A percentile compares a stretch with the other conserved stretches of the same genome.
Conservation (phyloP, 2,329 filamentous ascomycete species). For the Arthrobotrys pseudoclavata region DNA sequence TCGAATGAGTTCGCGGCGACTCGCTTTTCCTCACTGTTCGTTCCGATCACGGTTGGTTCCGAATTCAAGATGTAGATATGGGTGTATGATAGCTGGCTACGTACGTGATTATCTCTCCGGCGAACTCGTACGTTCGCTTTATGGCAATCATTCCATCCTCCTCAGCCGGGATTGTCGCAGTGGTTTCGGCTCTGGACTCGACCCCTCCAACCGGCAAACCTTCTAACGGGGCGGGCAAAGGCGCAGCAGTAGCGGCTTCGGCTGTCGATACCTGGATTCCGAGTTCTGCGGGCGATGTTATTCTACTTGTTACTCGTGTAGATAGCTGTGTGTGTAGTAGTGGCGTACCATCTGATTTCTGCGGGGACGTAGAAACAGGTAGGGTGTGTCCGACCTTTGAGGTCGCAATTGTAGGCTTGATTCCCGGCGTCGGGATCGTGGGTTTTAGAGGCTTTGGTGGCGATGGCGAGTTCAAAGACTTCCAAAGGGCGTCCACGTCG, state of each 20-base stretch:
- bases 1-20: constrained; percentile 77
- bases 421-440: neutral
- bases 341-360: constrained; percentile 57
- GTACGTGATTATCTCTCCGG: constrained; percentile 76
- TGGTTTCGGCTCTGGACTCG: constrained; percentile 48
- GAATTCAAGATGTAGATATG: neutral
- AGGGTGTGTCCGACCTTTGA: constrained; percentile 37
- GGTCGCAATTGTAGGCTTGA: constrained; percentile 56
- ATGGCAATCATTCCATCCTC: constrained; percentile 71
- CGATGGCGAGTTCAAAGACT: constrained; percentile 67
- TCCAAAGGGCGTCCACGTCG: constrained; percentile 79
- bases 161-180: constrained; percentile 38
- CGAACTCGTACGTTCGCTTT: constrained; percentile 80
- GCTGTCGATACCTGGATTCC: constrained; percentile 46
- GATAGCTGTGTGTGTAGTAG: constrained; percentile 46
- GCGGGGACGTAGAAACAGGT: constrained; percentile 10
- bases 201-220: constrained; percentile 41
- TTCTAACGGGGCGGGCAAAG: constrained; percentile 18
- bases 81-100: neutral
- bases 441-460: constrained; percentile 62
- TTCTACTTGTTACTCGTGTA: constrained; percentile 58
- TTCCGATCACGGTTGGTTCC: neutral
- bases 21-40: constrained; percentile 74
- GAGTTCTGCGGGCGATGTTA: constrained; percentile 57
- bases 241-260: constrained; percentile 45